Evolutionary conservation across 305 asterid genomes (phyloP), one percentile per base, ranked within the genome.

Genomic region (Fraxinus paxiana): DNA sequence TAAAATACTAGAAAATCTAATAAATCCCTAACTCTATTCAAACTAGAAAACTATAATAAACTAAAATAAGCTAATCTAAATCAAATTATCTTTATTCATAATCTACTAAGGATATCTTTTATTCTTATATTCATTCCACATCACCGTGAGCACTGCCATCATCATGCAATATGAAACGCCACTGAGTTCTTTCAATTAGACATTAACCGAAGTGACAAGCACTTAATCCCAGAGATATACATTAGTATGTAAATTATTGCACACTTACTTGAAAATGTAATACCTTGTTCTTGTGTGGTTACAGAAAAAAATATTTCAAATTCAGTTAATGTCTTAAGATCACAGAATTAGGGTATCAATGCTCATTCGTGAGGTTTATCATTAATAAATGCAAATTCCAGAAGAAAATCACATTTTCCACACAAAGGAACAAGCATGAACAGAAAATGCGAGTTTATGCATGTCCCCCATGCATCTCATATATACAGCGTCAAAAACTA

Each of bases 361-460:
- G 73, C 24, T 37, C 77, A 81, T 77, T 41, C 38, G 41, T 38
- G 10, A 43, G 81, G 79, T 79, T 37, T 67, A 79, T 77, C 81
- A 76, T 34, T 38, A 61, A 75, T 56, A 24, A 76, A 59, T 75
- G 34, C 72, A 56, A 73, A 74, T 54, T 71, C 31, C 33, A 61
- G 28, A 61, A 61, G 71, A 22, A 61, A 61, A 22, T 22, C 33
- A 61, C 71, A 61, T 9, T 61, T 61, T 61, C 15, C 13, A 22
- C 33, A 22, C 1, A 22, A 22, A 61, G 33, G 71, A 61, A 61
- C n/a, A 8, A 20, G 71, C 71, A 22, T 1, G 4, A 22, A 22
- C 71, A 22, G 71, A 61, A 22, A 61, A 61, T 8, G 15, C n/a
- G 6, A 61, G 33, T 61, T 61, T 61, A 61, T 61, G 33, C 33